Evolutionary conservation across 2,329 filamentous ascomycete species (phyloP).

Genomic region (Pseudogymnoascus sp.): DNA sequence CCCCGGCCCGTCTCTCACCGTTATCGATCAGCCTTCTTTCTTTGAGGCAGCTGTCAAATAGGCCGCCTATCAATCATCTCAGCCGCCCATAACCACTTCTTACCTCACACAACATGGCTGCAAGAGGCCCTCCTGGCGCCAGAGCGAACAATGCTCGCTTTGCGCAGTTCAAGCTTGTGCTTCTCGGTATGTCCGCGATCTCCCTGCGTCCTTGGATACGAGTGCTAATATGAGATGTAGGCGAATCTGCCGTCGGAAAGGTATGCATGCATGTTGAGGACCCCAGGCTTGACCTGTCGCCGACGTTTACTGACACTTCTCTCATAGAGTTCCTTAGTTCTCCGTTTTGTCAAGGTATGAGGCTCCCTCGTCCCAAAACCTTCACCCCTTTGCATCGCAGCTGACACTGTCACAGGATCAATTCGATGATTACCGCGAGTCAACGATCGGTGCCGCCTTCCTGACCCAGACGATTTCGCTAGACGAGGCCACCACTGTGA

Average conservation of each 20-base stretch:
- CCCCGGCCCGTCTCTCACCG: background rate
- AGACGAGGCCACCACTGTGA: slow-evolving; percentile 96
- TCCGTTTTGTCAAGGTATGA: slow-evolving; percentile 93
- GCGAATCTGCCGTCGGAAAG: slow-evolving; percentile 99
- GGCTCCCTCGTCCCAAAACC: background rate
- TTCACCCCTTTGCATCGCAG: background rate
- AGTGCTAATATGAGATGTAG: slow-evolving; percentile 45
- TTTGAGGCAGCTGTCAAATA: background rate
- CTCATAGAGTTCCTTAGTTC: slow-evolving; percentile 81
- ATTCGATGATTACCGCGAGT: slow-evolving; percentile 98
- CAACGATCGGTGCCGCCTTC: slow-evolving; percentile 96
- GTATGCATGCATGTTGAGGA: slow-evolving; percentile 41
- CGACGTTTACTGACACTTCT: slow-evolving; percentile 20
- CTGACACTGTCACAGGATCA: slow-evolving; percentile 59
- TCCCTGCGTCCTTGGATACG: background rate
- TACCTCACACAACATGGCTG: slow-evolving; percentile 55
- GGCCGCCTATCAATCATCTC: background rate
- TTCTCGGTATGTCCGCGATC: slow-evolving; percentile 63
- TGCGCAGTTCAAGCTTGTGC: slow-evolving; percentile 97
- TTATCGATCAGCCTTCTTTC: background rate
- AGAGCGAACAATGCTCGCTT: slow-evolving; percentile 72
- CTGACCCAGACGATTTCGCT: slow-evolving; percentile 97
- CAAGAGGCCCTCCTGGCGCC: slow-evolving; percentile 60
- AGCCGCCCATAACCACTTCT: background rate
- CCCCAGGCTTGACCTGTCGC: slow-evolving; percentile 12